A percentile compares a stretch with the other conserved stretches of the same genome.
phyloP scores from a whole-genome alignment of 1,284 basidiomycete genomes.

The Rhodotorula sp. region DNA sequence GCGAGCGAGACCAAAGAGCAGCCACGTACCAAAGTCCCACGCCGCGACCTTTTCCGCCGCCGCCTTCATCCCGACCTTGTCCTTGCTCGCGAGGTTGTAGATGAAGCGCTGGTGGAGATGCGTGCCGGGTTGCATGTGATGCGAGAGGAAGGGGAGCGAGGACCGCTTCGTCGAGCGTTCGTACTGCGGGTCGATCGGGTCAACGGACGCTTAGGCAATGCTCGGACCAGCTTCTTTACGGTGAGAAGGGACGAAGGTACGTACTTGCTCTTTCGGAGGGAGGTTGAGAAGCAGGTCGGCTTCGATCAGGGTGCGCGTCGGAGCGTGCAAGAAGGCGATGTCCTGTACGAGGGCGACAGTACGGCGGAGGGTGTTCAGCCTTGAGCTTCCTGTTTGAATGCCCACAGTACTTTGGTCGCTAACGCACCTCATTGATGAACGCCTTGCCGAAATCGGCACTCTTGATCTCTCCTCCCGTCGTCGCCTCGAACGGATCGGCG shows the following conservation, averaged over 20 bases:
- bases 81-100: slow-evolving; percentile 55
- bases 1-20: neutral
- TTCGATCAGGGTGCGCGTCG: slow-evolving; percentile 74
- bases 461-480: slow-evolving; percentile 39
- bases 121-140: slow-evolving; percentile 60
- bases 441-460: slow-evolving; percentile 34
- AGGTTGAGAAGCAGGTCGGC: slow-evolving; percentile 91
- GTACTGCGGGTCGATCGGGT: slow-evolving; percentile 44
- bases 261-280: slow-evolving; percentile 78
- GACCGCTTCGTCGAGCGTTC: slow-evolving; percentile 58
- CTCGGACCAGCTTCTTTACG: neutral
- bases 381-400: neutral
- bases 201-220: neutral
- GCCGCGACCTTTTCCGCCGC: slow-evolving; percentile 68
- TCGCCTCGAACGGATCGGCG: slow-evolving; percentile 39
- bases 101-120: slow-evolving; percentile 60
- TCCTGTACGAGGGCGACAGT: slow-evolving; percentile 57
- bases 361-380: slow-evolving; percentile 14
- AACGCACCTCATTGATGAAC: slow-evolving; percentile 40
- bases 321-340: slow-evolving; percentile 79
- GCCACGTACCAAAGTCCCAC: slow-evolving; percentile 68
- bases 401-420: too few species aligned
- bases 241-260: slow-evolving; percentile 14
- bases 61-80: slow-evolving; percentile 68
- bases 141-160: slow-evolving; percentile 55